These are phyloP conservation scores for Melastoma candidum DNA, from an alignment of 441 rosid species.

Conservation along the genomic window DNA sequence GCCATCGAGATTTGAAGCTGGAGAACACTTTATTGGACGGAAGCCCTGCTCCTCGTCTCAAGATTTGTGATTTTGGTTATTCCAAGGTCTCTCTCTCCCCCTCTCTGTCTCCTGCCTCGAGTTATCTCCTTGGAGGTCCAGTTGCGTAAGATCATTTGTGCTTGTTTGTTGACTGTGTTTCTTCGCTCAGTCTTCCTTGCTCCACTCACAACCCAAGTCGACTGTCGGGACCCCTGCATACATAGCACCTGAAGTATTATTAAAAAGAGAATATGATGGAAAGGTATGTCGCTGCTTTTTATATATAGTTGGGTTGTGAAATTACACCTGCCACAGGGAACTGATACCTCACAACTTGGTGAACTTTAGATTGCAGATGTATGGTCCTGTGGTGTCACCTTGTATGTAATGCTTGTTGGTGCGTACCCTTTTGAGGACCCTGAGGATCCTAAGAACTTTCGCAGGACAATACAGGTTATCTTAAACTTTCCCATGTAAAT, in stretches of 20 bases:
- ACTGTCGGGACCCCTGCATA: conserved; percentile 99
- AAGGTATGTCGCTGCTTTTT: conserved; percentile 38
- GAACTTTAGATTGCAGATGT: conserved; percentile 85
- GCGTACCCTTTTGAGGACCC: conserved; percentile 99
- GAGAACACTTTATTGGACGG: conserved; percentile 96
- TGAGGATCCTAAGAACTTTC: conserved; percentile 89
- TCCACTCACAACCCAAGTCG: conserved; percentile 98
- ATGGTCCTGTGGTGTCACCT: conserved; percentile 98
- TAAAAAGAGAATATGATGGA: conserved; percentile 95
- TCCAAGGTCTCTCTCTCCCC: conserved; percentile 55
- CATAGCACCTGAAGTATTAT: conserved; percentile 94
- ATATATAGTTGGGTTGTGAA: too few species aligned
- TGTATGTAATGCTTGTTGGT: conserved; percentile 94
- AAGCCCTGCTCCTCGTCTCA: conserved; percentile 87
- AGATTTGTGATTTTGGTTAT: conserved; percentile 98
- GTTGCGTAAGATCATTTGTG: neutral
- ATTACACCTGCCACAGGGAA: too few species aligned
- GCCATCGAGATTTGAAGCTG: conserved; percentile 88
- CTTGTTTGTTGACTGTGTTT: neutral
- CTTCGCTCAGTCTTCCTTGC: conserved; percentile 68
- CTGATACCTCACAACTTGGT: neutral
- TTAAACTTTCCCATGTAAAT: conserved; percentile 4
- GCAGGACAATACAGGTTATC: conserved; percentile 76
- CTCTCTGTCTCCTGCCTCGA: neutral
- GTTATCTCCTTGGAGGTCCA: too few species aligned